Evolutionary conservation across 208 protist species (phyloP), one percentile per base, ranked within the genome.

Genomic region (Phytomonas francai): DNA sequence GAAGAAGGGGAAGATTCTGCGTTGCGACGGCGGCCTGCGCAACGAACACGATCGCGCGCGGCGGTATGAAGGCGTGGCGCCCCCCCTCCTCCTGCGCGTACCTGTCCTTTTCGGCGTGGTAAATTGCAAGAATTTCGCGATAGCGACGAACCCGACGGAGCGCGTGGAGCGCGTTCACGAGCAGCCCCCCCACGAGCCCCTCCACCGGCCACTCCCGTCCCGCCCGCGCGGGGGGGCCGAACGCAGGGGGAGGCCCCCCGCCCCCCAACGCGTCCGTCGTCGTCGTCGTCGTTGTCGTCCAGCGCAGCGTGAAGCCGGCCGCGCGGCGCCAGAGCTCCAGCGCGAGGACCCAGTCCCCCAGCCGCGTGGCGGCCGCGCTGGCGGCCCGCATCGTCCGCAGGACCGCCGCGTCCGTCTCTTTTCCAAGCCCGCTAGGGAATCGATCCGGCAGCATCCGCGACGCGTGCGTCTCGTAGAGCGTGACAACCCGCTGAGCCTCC

Each of bases 21-120:
- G 67, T 69, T 51, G 77, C 80, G 63, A 89, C 72, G 45, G 80
- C 84, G 1, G 82, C 81, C 65, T 92, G 87, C 8, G 87, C 81
- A 4, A 89, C 75, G 16, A 84, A 77, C 30, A 75, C 42, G 31
- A 79, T 51, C 16, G 81, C 81, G 3, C 67, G 51, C 12, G 77
- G 54, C 0, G 87, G 75, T 8, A 36, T 36, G 5, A 36, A 36
- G 33, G 33, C 8, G 5, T 36, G 33, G 8, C 33, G 5, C 33
- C 33, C 8, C 83, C 30, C 66, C 27, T 56, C n/a, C 14, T 12
- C n/a, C 1, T 16, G 0, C 31, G 11, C 51, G 33, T 36, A 36
- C 8, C 8, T 36, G 8, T 36, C 33, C 5, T 11, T 14, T 14
- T 29, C 49, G 3, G 32, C 39, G 61, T 65, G 45, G 59, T 80